Evolutionary conservation across 768 basidiomycete genomes (phyloP), one percentile per base, ranked within the genome.

Genomic region (Calvatia gigantea): DNA sequence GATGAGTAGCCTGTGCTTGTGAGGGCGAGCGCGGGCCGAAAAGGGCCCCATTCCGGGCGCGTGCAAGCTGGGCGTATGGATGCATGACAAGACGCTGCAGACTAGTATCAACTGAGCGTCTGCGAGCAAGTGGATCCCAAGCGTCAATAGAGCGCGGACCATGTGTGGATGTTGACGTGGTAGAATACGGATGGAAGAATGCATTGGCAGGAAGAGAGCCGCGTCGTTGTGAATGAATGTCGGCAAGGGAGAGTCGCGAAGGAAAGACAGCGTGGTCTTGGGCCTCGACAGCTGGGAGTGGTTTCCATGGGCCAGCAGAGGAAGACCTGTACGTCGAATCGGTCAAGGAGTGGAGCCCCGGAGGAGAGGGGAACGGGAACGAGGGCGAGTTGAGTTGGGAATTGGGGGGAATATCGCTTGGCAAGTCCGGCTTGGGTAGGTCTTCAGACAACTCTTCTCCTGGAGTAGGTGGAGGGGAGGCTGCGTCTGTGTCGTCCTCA

Each of bases 171-270:
- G 61, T 50, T n/a, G 46, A 21, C 19, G 56, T 42, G n/a, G n/a
- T n/a, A 15, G 50, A 63, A 53, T 63, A 69, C 29, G 61, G 64
- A 23, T 56, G 67, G 59, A 63, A 71, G 61, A 78, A 70, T 23
- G 70, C 70, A 64, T 73, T 73, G 43, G 70, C 71, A 27, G 84
- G 85, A 29, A 85, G 73, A 3, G 84, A 86, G 15, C 82, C 80
- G 31, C 85, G 79, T 54, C 84, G 74, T 47, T 68, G 69, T 28
- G 66, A 60, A 56, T 69, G 69, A 21, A 72, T 51, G 53, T 69
- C 69, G 68, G 52, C 60, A 59, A 64, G 58, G 72, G 66, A 71
- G 60, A 60, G 71, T 54, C 63, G 72, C 66, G 60, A 64, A 54
- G 63, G 62, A 51, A 64, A 61, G 33, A 65, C 59, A 58, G 69